phyloP scores from a whole-genome alignment of 176 grass and related monocot genomes.

The Zizania latifolia region DNA sequence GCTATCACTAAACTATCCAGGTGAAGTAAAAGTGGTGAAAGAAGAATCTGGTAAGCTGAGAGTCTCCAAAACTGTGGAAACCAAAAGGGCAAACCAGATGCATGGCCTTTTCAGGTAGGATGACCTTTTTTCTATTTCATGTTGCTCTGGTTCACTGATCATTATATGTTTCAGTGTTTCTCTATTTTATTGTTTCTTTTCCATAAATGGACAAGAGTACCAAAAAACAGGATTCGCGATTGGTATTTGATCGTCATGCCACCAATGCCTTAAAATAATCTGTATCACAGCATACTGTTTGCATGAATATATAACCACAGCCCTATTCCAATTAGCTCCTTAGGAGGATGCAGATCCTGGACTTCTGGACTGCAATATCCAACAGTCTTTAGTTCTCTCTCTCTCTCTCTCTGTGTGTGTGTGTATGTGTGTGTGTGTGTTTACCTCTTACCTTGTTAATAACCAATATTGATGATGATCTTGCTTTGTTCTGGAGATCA shows the following conservation, averaged over 20 bases:
- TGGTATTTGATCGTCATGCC: neutral
- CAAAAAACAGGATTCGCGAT: neutral
- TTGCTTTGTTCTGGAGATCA: neutral
- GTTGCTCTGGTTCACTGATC: neutral
- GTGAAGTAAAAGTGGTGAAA: conserved; percentile 69
- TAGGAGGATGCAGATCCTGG: neutral
- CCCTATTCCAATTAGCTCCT: neutral
- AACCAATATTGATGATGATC: neutral
- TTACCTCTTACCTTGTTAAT: neutral
- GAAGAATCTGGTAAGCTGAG: conserved; percentile 68
- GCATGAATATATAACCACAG: neutral
- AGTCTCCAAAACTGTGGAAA: conserved; percentile 67
- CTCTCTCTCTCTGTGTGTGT: too few species aligned
- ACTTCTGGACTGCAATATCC: neutral
- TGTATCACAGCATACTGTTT: neutral
- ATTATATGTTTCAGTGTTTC: neutral
- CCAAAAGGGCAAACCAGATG: conserved; percentile 85
- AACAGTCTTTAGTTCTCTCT: neutral
- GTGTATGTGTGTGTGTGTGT: too few species aligned
- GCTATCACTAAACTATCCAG: conserved; percentile 66
- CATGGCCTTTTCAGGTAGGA: conserved; percentile 96
- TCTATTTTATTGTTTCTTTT: neutral
- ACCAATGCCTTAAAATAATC: conserved; percentile 6
- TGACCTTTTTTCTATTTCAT: neutral
- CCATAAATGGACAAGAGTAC: neutral